A percentile compares a stretch with the other conserved stretches of the same genome.
phyloP scores from a whole-genome alignment of 805 yeast genomes.

The Wickerhamiella azyma region DNA sequence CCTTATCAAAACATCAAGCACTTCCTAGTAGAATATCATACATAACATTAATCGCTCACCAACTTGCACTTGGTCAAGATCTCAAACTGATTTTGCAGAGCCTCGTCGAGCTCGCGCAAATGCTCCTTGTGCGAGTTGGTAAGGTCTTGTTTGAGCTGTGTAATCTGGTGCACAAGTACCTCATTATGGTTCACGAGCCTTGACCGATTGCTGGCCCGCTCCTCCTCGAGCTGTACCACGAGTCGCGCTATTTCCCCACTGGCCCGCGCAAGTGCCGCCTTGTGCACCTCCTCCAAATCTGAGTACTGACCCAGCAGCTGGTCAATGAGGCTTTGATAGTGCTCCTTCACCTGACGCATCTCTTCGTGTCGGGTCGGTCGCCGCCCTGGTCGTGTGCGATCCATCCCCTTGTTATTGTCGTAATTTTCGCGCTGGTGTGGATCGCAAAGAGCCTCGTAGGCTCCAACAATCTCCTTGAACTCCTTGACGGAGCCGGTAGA shows the following conservation, averaged over 20 bases:
- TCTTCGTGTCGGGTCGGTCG: neutral
- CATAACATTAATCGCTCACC: neutral
- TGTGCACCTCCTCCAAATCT: neutral
- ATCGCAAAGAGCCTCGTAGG: slow-evolving; percentile 83
- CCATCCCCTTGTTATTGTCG: slow-evolving; percentile 51
- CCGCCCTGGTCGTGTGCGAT: slow-evolving; percentile 19
- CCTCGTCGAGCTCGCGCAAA: neutral
- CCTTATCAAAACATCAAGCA: no score
- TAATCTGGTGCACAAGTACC: neutral
- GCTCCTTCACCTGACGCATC: neutral
- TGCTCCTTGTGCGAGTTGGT: neutral
- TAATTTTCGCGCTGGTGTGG: slow-evolving; percentile 95
- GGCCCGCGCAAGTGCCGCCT: neutral
- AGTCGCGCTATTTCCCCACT: neutral
- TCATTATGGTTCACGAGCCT: neutral
- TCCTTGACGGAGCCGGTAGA: slow-evolving; percentile 72
- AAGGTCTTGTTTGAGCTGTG: neutral
- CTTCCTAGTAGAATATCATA: no score
- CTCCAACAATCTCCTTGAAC: slow-evolving; percentile 73
- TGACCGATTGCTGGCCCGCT: neutral
- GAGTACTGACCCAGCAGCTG: neutral
- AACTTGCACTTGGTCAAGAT: neutral
- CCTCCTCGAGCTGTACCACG: neutral
- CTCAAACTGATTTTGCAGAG: neutral
- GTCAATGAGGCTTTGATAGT: neutral